These are phyloP conservation scores for Fusarium sp. DNA, from an alignment of 2,329 filamentous ascomycete genomes.

Conservation along the genomic window DNA sequence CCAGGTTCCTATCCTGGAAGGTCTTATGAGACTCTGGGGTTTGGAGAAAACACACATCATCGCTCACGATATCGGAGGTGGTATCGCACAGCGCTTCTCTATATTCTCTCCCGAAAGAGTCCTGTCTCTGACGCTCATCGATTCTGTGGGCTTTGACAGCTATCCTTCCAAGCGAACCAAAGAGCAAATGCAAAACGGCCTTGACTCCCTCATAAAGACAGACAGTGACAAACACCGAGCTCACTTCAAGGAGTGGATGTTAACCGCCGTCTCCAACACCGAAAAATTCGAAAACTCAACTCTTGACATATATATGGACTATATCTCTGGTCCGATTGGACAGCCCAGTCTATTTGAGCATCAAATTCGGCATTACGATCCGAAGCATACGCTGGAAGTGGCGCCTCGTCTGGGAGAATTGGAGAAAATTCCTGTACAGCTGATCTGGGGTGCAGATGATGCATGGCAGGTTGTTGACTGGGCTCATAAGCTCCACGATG, in stretches of 20 bases:
- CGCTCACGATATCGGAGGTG: slow-evolving; percentile 52
- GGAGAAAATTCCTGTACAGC: slow-evolving; percentile 45
- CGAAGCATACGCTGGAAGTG: slow-evolving; percentile 53
- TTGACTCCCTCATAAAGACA: slow-evolving; percentile 47
- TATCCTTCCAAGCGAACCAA: slow-evolving; percentile 52
- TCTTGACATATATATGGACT: slow-evolving; percentile 47
- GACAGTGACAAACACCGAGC: slow-evolving; percentile 38
- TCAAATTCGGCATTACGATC: slow-evolving; percentile 52
- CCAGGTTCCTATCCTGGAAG: slow-evolving; percentile 50
- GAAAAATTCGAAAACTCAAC: slow-evolving; percentile 36
- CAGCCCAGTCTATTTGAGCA: slow-evolving; percentile 53
- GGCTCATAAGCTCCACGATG: slow-evolving; percentile 49
- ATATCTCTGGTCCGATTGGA: slow-evolving; percentile 52
- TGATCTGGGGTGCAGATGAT: slow-evolving; percentile 53
- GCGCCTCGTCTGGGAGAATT: slow-evolving; percentile 44
- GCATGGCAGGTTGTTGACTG: slow-evolving; percentile 51
- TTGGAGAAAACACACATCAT: slow-evolving; percentile 47
- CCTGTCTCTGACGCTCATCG: slow-evolving; percentile 49
- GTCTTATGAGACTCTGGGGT: slow-evolving; percentile 47
- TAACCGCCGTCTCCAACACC: slow-evolving; percentile 42
- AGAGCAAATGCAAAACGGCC: slow-evolving; percentile 49
- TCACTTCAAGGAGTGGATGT: slow-evolving; percentile 50
- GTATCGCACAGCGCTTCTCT: slow-evolving; percentile 49
- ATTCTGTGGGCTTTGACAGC: slow-evolving; percentile 52
- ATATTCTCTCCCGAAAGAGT: slow-evolving; percentile 44